Conservation (phyloP, 1,284 basidiomycete species). For the Rhodotorula glutinis region DNA sequence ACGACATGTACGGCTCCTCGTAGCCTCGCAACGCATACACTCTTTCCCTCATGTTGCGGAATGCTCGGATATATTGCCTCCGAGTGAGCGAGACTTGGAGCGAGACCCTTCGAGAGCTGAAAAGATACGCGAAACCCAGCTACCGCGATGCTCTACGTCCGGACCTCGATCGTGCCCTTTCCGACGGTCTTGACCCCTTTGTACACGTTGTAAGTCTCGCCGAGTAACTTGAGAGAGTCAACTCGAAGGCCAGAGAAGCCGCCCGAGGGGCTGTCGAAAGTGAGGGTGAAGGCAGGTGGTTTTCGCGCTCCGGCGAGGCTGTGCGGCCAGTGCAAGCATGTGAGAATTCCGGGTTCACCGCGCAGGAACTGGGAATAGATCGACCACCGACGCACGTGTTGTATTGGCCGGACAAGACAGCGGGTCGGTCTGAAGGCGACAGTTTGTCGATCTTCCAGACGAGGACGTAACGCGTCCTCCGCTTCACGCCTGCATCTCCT, state of each 20-base stretch:
- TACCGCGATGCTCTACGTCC: not conserved
- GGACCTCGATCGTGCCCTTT: constrained; percentile 22
- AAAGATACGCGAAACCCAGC: too few relatives aligned
- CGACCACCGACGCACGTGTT: constrained; percentile 4
- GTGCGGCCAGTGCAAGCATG: not conserved
- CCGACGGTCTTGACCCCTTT: constrained; percentile 34
- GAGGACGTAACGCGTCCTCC: not conserved
- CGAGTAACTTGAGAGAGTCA: constrained; percentile 10
- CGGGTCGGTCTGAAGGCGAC: constrained; percentile 24
- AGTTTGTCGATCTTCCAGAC: constrained; percentile 29
- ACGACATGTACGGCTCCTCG: constrained; percentile 37
- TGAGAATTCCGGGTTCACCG: not conserved
- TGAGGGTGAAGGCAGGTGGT: constrained; percentile 26
- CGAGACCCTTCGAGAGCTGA: too few relatives aligned
- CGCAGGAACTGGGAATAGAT: not conserved
- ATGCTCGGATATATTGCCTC: too few relatives aligned
- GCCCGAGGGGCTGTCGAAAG: constrained; percentile 20
- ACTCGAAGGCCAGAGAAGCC: constrained; percentile 32
- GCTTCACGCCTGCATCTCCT: not conserved
- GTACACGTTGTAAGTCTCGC: constrained; percentile 31
- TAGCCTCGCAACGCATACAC: not conserved
- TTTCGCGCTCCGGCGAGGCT: constrained; percentile 9
- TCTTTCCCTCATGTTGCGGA: too few relatives aligned
- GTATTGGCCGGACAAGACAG: constrained; percentile 25
- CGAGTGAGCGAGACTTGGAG: too few relatives aligned